These are phyloP conservation scores for Candolleomyces eurysporus DNA, from an alignment of 768 basidiomycete genomes.

Conservation along the genomic window DNA sequence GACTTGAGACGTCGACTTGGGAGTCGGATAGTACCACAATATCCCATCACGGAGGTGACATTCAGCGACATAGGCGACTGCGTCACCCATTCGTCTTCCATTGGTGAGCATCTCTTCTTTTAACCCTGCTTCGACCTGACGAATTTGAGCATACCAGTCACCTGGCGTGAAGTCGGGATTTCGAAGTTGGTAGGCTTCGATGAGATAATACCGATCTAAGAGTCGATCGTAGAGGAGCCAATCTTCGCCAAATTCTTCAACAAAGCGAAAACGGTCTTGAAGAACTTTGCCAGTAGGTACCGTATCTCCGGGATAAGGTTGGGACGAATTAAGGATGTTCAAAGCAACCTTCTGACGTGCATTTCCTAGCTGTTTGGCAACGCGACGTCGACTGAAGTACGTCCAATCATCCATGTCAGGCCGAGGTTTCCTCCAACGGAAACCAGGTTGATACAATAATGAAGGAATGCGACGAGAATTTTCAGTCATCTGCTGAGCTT, in stretches of 20 bases:
- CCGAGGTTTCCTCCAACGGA: not conserved
- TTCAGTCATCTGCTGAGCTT: no score
- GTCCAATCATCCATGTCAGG: not conserved
- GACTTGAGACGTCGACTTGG: no score
- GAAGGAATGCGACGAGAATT: no score
- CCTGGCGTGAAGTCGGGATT: not conserved
- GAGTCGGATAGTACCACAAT: no score
- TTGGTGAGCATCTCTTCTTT: no score
- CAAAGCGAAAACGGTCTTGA: not conserved
- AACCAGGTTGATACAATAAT: no score
- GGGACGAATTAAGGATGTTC: not conserved
- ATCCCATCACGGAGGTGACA: no score
- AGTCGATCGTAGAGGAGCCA: not conserved
- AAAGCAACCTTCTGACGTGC: not conserved
- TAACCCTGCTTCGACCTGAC: no score
- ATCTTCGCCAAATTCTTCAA: not conserved
- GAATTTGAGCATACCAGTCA: not conserved
- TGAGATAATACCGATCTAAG: not conserved
- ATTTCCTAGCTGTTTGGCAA: not conserved
- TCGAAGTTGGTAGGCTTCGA: not conserved
- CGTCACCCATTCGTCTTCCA: no score
- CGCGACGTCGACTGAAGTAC: no score
- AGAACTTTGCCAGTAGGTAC: not conserved
- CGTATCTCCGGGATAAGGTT: not conserved
- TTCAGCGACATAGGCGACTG: no score